Percentiles rank a stretch among this genome's conserved stretches.
Conservation (phyloP, 768 basidiomycete species). For the Termitomyces sp. region DNA sequence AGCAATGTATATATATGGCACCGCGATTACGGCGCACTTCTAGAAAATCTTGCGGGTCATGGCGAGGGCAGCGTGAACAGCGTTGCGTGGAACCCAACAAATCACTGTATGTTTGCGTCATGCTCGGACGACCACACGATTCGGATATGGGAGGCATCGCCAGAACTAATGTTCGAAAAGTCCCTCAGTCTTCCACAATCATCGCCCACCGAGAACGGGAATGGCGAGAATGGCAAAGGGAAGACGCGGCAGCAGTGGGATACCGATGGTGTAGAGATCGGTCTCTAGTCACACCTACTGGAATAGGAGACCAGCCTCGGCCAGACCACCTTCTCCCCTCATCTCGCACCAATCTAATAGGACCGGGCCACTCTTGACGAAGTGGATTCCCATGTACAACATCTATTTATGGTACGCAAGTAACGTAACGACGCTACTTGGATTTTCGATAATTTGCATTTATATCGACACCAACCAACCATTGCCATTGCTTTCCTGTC, state of each 20-base stretch:
- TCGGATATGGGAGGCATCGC: conserved; percentile 78
- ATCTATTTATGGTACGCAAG: background rate
- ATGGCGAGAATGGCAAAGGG: conserved; percentile 66
- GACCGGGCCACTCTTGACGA: background rate
- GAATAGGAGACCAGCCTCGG: background rate
- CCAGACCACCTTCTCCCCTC: background rate
- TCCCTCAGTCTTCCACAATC: conserved; percentile 10
- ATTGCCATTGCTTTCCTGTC: conserved; percentile 9
- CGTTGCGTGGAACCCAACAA: conserved; percentile 92
- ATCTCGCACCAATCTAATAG: background rate
- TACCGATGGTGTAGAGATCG: conserved; percentile 22
- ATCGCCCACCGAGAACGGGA: conserved; percentile 36
- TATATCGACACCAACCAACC: conserved; percentile 4
- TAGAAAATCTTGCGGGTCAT: conserved; percentile 90
- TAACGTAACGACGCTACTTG: background rate
- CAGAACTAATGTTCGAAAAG: conserved; percentile 19
- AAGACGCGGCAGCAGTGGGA: conserved; percentile 48
- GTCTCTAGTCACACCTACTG: background rate
- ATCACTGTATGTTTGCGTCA: conserved; percentile 90
- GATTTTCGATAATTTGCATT: conserved; percentile 12
- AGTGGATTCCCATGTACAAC: conserved; percentile 6
- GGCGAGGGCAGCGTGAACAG: conserved; percentile 89
- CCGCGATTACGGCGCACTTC: conserved; percentile 70
- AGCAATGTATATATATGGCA: conserved; percentile 96
- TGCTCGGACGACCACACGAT: conserved; percentile 92